phyloP scores from a whole-genome alignment of 345 rosid species.

The Arabidopsis suecica region DNA sequence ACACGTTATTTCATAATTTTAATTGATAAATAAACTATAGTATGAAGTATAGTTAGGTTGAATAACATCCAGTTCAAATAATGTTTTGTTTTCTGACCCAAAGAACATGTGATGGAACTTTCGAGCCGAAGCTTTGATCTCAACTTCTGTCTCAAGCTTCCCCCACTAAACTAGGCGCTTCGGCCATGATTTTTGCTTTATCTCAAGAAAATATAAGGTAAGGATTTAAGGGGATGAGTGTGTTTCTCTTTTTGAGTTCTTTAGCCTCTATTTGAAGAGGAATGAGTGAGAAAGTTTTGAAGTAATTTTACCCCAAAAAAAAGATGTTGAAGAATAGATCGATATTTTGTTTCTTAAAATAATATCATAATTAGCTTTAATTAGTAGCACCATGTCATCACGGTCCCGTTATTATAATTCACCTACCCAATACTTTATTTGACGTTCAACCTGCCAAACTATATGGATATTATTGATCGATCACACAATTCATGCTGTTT shows the following conservation, averaged over 20 bases:
- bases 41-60: background rate
- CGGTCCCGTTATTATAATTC: conserved; percentile 3
- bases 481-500: background rate
- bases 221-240: background rate
- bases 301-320: background rate
- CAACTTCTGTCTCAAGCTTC: conserved; percentile 27
- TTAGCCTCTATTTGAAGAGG: background rate
- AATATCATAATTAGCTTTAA: background rate
- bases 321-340: background rate
- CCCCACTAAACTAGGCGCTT: conserved; percentile 28
- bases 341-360: background rate
- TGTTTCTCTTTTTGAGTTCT: background rate
- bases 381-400: too few species aligned
- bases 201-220: background rate
- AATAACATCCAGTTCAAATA: background rate
- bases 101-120: conserved; percentile 46
- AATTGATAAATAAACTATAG: background rate
- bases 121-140: conserved; percentile 34
- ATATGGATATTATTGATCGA: background rate
- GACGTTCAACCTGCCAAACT: background rate
- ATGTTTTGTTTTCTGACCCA: too few species aligned
- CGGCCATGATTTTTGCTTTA: conserved; percentile 9
- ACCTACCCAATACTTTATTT: conserved; percentile 14
- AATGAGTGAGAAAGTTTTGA: background rate
- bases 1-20: background rate